phyloP scores from a whole-genome alignment of 805 yeast genomes.

The Ogataea nonfermentans region DNA sequence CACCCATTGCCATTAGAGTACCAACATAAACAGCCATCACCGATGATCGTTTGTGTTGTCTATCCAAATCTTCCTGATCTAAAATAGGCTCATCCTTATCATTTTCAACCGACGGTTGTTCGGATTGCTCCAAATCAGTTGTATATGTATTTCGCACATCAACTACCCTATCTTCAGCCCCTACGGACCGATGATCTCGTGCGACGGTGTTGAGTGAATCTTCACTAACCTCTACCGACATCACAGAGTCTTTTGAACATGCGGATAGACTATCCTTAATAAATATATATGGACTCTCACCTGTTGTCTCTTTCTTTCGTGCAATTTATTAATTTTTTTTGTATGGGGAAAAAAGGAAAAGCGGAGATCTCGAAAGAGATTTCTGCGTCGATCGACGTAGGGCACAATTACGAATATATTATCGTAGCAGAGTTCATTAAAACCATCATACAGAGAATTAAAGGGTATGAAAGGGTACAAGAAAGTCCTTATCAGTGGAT shows the following conservation, averaged over 20 bases:
- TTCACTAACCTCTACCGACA: constrained; percentile 2
- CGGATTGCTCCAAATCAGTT: constrained; percentile 2
- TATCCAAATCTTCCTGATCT: constrained; percentile 1
- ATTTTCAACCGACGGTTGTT: constrained; percentile 7
- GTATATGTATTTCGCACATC: constrained; percentile 2
- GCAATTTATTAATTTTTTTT: constrained; percentile 1
- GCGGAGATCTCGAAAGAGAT: constrained; percentile 3
- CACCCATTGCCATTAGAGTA: constrained; percentile 84
- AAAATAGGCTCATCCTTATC: constrained; percentile 1
- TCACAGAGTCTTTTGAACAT: not conserved
- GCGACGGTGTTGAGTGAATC: not conserved
- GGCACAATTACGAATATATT: not conserved
- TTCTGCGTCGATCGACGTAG: constrained; percentile 6
- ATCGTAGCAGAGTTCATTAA: constrained; percentile 5
- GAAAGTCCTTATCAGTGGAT: constrained; percentile 3
- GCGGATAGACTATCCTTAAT: not conserved
- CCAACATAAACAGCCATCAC: constrained; percentile 73
- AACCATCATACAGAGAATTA: constrained; percentile 6
- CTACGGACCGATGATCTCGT: not conserved
- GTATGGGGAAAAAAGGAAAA: not conserved
- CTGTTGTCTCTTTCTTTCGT: too few species aligned
- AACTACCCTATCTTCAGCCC: not conserved
- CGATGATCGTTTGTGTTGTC: constrained; percentile 38
- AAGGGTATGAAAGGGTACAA: not conserved
- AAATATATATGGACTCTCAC: too few species aligned